Evolutionary conservation across 768 basidiomycete species (phyloP), one percentile per base, ranked within the genome.

Genomic region (Tylopilus subfusipes): DNA sequence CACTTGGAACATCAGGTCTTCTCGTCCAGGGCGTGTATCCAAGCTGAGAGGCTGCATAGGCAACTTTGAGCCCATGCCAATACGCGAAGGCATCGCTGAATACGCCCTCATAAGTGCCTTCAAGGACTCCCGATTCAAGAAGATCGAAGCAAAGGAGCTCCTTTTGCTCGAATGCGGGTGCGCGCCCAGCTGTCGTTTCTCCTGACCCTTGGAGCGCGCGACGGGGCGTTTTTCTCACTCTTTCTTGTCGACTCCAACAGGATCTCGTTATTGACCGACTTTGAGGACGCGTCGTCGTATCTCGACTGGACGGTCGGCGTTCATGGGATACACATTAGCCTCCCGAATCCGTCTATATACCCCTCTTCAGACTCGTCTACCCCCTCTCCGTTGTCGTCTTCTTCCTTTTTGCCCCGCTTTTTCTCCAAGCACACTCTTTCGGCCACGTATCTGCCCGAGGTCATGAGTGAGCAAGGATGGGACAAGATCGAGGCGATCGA

Each of bases 381-480:
- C 1, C 85, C 90, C 14, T 88, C 89, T 3, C 89, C 86, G 10
- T 76, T 82, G 48, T 85, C 88, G 18, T 88, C 89, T 6, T 78
- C 85, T 9, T 66, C 78, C 7, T 81, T 78, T 60, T 72, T 88
- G 55, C 84, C 80, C 44, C 80, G 72, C 54, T 65, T 79, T 25
- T 76, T 74, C 33, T 79, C 76, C 57, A 83, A 76, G 66, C 82
- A 82, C 58, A 75, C 79, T 1, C 85, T 95, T 62, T 81, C 84
- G 12, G 94, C 95, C 9, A 94, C 92, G 0, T 99, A 95, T 72
- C 80, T 99, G 12, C 97, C 97, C 5, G 86, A 98, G 51, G 89
- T 99, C 55, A 88, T 91, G 40, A 82, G 86, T 0, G 91, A 93
- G 34, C 96, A 98, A 71, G 94, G 92, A 8, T 99, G 97, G 97